Evolutionary conservation across 2,329 filamentous ascomycete genomes (phyloP).

Genomic region (Endocalyx cinctus): DNA sequence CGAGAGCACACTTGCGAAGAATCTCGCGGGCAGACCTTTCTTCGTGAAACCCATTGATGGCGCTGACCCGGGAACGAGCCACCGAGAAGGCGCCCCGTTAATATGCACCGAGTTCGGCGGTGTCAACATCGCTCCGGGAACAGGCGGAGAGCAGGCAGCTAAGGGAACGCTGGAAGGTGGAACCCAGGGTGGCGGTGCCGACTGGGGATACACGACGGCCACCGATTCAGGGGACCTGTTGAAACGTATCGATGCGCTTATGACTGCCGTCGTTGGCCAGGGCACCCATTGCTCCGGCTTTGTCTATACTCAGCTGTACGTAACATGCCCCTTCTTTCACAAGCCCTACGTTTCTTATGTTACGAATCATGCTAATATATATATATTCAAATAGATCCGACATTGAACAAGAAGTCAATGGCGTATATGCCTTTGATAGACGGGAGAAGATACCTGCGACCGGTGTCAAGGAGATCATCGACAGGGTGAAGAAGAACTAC

Average conservation of each 20-base stretch:
- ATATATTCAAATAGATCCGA: too few species aligned
- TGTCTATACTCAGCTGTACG: constrained; percentile 63
- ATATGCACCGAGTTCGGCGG: constrained; percentile 66
- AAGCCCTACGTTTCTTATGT: too few species aligned
- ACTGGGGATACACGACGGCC: constrained; percentile 68
- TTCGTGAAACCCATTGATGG: constrained; percentile 44
- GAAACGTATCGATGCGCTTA: constrained; percentile 51
- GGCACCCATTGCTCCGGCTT: constrained; percentile 54
- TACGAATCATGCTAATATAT: too few species aligned
- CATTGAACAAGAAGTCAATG: constrained; percentile 67
- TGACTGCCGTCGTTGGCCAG: constrained; percentile 51
- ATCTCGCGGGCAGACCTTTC: constrained; percentile 45
- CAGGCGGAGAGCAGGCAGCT: too few species aligned
- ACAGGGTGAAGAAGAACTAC: constrained; percentile 46
- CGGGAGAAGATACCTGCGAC: constrained; percentile 54
- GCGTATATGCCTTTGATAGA: constrained; percentile 59
- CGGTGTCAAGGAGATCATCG: constrained; percentile 54
- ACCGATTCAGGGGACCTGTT: constrained; percentile 55
- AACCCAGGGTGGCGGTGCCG: constrained; percentile 36
- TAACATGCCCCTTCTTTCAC: too few species aligned
- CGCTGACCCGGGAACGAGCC: constrained; percentile 44
- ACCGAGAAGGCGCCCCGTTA: constrained; percentile 51
- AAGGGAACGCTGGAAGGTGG: too few species aligned
- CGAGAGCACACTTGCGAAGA: constrained; percentile 48
- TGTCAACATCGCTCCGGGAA: constrained; percentile 56